A percentile compares a stretch with the other conserved stretches of the same genome.
Conservation (phyloP, 768 basidiomycete species). For the Tricholoma furcatifolium region DNA sequence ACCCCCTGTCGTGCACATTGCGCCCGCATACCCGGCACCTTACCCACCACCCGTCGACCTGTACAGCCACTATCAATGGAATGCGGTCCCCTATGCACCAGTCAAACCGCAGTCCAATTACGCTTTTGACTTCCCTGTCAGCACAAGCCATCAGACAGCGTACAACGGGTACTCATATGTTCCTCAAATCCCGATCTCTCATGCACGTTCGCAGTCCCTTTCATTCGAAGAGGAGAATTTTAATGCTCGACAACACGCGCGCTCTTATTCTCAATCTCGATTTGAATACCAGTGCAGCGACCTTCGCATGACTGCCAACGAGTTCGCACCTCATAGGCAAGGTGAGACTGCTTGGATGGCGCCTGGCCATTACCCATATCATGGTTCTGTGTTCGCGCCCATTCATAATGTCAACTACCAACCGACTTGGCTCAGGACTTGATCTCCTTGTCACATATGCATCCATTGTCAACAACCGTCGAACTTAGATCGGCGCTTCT, state of each 20-base stretch:
- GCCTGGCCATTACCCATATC: conserved; percentile 38
- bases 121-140: conserved; percentile 33
- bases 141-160: conserved; percentile 28
- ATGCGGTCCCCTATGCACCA: conserved; percentile 30
- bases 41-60: conserved; percentile 34
- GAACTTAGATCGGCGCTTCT: conserved; percentile 30
- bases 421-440: conserved; percentile 50
- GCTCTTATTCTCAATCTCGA: conserved; percentile 59
- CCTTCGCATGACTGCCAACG: conserved; percentile 40
- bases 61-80: conserved; percentile 40
- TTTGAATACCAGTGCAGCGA: conserved; percentile 55
- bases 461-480: conserved; percentile 11
- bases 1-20: conserved; percentile 40
- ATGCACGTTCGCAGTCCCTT: conserved; percentile 57
- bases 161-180: conserved; percentile 40
- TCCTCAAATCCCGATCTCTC: conserved; percentile 36
- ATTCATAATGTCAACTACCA: conserved; percentile 43
- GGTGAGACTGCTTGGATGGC: conserved; percentile 43
- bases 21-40: conserved; percentile 34
- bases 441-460: conserved; percentile 23
- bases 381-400: conserved; percentile 42
- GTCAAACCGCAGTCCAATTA: conserved; percentile 39
- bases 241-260: conserved; percentile 46
- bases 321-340: conserved; percentile 36
- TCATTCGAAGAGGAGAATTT: conserved; percentile 52